Base-by-base conservation (phyloP, 768 basidiomycete genomes). In the Hygrophorus russula region DNA sequence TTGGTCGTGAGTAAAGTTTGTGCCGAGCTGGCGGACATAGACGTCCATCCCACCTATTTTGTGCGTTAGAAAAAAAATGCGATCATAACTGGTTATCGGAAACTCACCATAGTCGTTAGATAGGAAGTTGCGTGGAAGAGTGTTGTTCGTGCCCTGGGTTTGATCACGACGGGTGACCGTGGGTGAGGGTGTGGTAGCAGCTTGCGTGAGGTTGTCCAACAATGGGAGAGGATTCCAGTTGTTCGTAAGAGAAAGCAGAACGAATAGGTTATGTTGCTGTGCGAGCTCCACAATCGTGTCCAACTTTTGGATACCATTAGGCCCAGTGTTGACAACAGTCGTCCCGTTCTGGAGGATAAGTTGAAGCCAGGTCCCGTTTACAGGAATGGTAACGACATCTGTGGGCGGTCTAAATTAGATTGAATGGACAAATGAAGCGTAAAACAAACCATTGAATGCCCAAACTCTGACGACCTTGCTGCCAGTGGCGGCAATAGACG, bases 331-430 rank as follows among this genome's bases (percentile, higher is more conserved):
- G 54, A 83, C 61, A 11, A 67, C 59, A 1, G 64, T 52, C 0
- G 70, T 75, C 11, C 76, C 74, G 45, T 83, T 74, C n/a, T 36
- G 31, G 8, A 51, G 54, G 45, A 81, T 63, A 11, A 73, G 59
- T 47, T 81, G 78, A 59, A 83, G 75, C 76, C 75, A 84, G 14
- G 74, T 74, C 0, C 78, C 76, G 42, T 73, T 69, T 41, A 60
- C 51, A 6, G 77, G 76, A 49, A 76, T 61, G n/a, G 61, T 57
- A 2, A 61, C 58, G 33, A 80, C 77, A 49, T 78, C 75, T 76
- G 33, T 38, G 45, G 32, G 29, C 38, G 27, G 15, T 45, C 33
- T 45, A 28, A 12, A 27, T 19, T 17, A 39, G 41, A 27, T 8
- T 43, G 34, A 41, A 41, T 14, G 10, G 27, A 43, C 31, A 12